These are phyloP conservation scores for Trichosporon coremiiforme DNA, from an alignment of 1,284 basidiomycete species.

Conservation along the genomic window DNA sequence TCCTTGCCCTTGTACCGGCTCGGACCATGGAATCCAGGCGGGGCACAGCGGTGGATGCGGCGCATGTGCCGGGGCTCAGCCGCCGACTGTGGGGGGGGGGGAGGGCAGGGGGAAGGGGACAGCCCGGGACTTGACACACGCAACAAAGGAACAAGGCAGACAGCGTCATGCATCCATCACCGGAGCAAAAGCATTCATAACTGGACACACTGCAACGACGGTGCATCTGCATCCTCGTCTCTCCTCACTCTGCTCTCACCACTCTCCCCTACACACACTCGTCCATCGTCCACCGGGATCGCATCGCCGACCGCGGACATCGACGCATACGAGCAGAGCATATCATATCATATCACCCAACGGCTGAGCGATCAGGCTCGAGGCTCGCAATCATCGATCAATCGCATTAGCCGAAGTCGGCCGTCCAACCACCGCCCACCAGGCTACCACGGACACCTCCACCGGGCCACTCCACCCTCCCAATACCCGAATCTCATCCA, in stretches of 20 bases:
- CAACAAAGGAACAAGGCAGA: too few relatives aligned
- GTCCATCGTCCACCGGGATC: neutral
- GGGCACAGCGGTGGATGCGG: neutral
- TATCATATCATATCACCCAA: too few relatives aligned
- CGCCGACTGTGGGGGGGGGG: neutral
- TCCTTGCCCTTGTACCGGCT: neutral
- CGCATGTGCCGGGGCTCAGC: neutral
- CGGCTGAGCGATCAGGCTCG: too few relatives aligned
- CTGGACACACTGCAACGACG: too few relatives aligned
- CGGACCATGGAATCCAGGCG: constrained; percentile 2
- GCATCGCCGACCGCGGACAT: neutral
- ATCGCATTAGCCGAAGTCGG: neutral
- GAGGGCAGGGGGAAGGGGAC: too few relatives aligned
- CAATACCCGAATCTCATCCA: neutral
- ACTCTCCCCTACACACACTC: too few relatives aligned
- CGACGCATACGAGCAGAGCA: neutral
- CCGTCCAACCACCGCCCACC: neutral
- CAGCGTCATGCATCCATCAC: too few relatives aligned
- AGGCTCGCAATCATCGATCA: too few relatives aligned
- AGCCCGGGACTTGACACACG: neutral
- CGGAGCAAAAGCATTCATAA: too few relatives aligned
- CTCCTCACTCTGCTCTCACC: too few relatives aligned
- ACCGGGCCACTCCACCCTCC: neutral
- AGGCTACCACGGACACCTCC: neutral
- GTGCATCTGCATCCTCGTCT: too few relatives aligned